These are phyloP conservation scores for Apiospora rasikravindrae DNA, from an alignment of 2,329 filamentous ascomycete species.

Conservation along the genomic window DNA sequence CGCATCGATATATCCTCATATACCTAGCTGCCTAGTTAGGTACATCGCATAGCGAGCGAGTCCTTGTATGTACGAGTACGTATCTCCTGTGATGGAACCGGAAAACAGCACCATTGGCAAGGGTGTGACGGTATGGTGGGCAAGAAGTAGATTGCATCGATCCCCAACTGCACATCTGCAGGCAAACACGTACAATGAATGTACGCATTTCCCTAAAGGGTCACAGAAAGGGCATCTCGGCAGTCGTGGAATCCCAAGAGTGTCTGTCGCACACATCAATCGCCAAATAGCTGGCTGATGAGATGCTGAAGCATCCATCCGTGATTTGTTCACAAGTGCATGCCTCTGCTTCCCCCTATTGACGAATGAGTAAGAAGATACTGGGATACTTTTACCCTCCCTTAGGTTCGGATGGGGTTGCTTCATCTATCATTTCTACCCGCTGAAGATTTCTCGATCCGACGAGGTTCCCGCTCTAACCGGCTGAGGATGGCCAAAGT, in stretches of 20 bases:
- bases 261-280: not conserved
- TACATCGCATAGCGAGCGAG: not conserved
- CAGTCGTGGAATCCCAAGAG: not conserved
- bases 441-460: conserved; percentile 17
- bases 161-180: conserved; percentile 5
- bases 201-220: not conserved
- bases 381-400: conserved; percentile 1
- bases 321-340: not conserved
- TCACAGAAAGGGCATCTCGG: not conserved
- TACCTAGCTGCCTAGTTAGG: not conserved
- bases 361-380: not conserved
- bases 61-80: not conserved
- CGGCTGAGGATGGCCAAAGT: not conserved
- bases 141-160: conserved; percentile 6
- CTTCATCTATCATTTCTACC: conserved; percentile 13
- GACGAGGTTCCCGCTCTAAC: conserved; percentile 15
- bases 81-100: not conserved
- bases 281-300: not conserved
- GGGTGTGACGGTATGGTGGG: conserved; percentile 4
- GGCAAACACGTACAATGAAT: not conserved
- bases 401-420: conserved; percentile 9
- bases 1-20: not conserved
- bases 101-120: not conserved
- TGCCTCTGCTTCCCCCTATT: conserved; percentile 3
- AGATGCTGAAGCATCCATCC: not conserved